Evolutionary conservation across 1,139 yeast genomes (phyloP).

Genomic region (Williopsis jadinii): DNA sequence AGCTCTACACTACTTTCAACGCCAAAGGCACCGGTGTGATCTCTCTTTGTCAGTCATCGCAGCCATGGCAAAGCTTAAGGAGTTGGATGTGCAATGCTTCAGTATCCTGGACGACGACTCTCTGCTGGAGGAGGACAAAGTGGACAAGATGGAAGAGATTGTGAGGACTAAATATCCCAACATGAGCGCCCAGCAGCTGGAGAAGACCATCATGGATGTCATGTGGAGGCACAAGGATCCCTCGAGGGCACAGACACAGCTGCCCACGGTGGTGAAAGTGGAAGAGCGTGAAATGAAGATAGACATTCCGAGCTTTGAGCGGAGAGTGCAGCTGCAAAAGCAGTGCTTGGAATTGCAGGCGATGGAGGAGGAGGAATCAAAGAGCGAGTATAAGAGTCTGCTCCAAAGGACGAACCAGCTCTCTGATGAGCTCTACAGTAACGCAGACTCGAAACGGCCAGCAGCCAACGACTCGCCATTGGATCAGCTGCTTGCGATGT

Average conservation of each 20-base stretch:
- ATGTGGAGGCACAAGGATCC: constrained; percentile 34
- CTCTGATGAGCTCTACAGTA: constrained; percentile 15
- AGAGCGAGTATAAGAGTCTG: constrained; percentile 12
- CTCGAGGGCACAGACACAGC: constrained; percentile 2
- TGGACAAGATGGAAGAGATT: constrained; percentile 30
- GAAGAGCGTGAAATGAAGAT: constrained; percentile 15
- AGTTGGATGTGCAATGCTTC: constrained; percentile 25
- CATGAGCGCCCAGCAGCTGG: constrained; percentile 20
- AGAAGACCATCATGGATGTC: constrained; percentile 29
- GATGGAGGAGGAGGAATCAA: not conserved
- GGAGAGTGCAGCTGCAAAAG: constrained; percentile 18
- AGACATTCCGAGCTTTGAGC: constrained; percentile 21
- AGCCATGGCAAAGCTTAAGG: constrained; percentile 2
- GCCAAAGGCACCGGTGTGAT: too few species aligned
- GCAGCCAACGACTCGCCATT: constrained; percentile 17
- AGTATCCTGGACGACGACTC: constrained; percentile 24
- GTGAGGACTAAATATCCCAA: constrained; percentile 19
- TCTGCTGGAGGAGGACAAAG: constrained; percentile 30
- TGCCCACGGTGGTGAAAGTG: constrained; percentile 15
- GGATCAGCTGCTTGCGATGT: constrained; percentile 15
- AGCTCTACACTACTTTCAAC: too few species aligned
- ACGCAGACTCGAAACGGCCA: constrained; percentile 2
- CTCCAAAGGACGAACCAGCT: constrained; percentile 12
- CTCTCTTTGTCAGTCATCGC: too few species aligned
- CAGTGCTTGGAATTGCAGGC: constrained; percentile 14